A percentile compares a stretch with the other conserved stretches of the same genome.
phyloP scores from a whole-genome alignment of 192 early-diverging fungal species.

The Backusella tarrabulga region DNA sequence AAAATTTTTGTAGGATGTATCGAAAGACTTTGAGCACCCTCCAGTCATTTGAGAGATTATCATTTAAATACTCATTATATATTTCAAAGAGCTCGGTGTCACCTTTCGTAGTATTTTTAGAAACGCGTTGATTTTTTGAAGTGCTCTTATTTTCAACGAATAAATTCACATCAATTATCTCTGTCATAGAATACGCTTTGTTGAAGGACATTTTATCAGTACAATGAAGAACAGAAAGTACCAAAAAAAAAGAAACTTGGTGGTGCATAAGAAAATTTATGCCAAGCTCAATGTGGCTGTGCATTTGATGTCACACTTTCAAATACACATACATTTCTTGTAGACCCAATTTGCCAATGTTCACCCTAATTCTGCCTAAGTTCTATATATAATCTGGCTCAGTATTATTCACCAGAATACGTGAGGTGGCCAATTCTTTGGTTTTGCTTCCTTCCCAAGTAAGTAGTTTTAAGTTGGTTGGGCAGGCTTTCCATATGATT shows the following conservation, averaged over 20 bases:
- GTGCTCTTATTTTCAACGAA: neutral
- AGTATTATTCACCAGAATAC: too few relatives aligned
- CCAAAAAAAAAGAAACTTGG: neutral
- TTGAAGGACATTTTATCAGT: constrained; percentile 9
- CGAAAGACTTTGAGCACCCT: constrained; percentile 11
- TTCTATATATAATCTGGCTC: too few relatives aligned
- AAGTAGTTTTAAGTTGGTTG: too few relatives aligned
- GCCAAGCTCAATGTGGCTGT: neutral
- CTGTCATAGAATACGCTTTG: constrained; percentile 11
- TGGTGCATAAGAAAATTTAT: constrained; percentile 7
- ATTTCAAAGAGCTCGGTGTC: constrained; percentile 3
- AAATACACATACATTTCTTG: too few relatives aligned
- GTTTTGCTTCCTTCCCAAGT: too few relatives aligned
- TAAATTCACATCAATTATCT: constrained; percentile 1
- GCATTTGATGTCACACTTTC: neutral
- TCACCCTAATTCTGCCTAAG: too few relatives aligned
- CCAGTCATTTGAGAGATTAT: neutral
- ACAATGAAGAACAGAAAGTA: constrained; percentile 9
- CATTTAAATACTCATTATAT: neutral
- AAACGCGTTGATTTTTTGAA: constrained; percentile 9
- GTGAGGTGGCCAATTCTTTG: too few relatives aligned
- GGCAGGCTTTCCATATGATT: too few relatives aligned
- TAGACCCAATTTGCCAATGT: too few relatives aligned
- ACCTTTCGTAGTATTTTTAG: constrained; percentile 4
- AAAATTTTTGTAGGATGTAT: constrained; percentile 7